Conservation (phyloP, 345 rosid genomes). For the Erucastrum elatum region DNA sequence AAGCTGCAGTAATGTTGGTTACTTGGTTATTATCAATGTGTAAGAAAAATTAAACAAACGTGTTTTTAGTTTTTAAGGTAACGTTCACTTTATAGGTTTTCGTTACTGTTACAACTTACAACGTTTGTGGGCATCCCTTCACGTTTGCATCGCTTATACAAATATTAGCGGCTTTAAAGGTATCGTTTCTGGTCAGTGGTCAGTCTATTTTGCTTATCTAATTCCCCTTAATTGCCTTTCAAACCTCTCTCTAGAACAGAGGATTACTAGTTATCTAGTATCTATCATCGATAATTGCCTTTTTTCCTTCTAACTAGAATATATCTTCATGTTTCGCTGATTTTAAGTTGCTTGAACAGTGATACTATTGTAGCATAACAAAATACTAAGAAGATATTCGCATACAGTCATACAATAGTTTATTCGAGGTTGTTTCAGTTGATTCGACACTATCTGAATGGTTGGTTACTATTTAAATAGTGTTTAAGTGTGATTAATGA, state of each 20-base stretch:
- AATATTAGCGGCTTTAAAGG: conserved; percentile 28
- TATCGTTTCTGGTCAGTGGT: conserved; percentile 25
- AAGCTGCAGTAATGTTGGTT: neutral
- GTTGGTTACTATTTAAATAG: conserved; percentile 6
- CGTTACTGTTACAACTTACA: conserved; percentile 23
- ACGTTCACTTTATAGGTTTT: conserved; percentile 29
- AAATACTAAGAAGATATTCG: conserved; percentile 23
- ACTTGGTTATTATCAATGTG: neutral
- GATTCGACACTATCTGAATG: conserved; percentile 34
- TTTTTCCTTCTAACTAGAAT: neutral
- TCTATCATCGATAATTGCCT: conserved; percentile 13
- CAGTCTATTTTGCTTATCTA: conserved; percentile 2
- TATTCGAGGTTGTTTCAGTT: conserved; percentile 22
- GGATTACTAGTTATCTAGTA: neutral
- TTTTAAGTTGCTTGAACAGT: conserved; percentile 1
- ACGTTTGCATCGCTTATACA: conserved; percentile 35
- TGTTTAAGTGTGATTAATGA: neutral
- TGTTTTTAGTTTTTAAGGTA: conserved; percentile 3
- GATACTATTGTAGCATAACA: conserved; percentile 13
- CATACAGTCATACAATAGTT: conserved; percentile 16
- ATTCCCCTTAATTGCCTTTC: neutral
- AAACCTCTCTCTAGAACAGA: neutral
- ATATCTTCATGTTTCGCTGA: neutral
- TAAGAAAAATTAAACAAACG: neutral
- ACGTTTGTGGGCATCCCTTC: conserved; percentile 31